A percentile compares a stretch with the other conserved stretches of the same genome.
Evolutionary conservation across 768 basidiomycete species (phyloP).

Genomic region (Tricholoma sp.): DNA sequence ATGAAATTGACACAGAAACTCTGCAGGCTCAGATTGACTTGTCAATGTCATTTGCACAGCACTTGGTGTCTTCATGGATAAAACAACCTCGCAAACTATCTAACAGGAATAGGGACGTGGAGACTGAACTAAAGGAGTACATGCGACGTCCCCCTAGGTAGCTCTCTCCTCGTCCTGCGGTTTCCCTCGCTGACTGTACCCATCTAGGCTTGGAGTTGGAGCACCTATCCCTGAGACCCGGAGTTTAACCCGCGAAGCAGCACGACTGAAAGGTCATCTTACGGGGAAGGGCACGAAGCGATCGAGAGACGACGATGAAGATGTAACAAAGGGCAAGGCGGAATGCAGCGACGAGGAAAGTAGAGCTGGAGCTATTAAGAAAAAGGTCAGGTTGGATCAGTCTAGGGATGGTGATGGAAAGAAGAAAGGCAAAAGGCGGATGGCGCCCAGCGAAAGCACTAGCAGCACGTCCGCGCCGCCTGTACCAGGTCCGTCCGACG

Average conservation of each 20-base stretch:
- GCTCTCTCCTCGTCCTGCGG: conserved; percentile 6
- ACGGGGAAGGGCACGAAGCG: conserved; percentile 46
- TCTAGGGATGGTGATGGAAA: conserved; percentile 44
- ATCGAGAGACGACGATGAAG: conserved; percentile 35
- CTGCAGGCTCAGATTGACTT: conserved; percentile 82
- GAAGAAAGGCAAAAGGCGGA: conserved; percentile 35
- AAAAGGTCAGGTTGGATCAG: conserved; percentile 55
- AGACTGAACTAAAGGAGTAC: conserved; percentile 60
- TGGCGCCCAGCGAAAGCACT: conserved; percentile 1
- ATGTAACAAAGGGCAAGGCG: conserved; percentile 17
- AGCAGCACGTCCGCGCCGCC: background rate
- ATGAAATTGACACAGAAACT: conserved; percentile 58
- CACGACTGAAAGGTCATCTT: conserved; percentile 58
- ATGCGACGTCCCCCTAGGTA: conserved; percentile 71
- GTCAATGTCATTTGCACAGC: conserved; percentile 71
- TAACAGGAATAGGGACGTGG: conserved; percentile 32
- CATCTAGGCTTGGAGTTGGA: conserved; percentile 67
- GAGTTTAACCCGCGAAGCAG: conserved; percentile 45
- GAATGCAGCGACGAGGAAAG: conserved; percentile 50
- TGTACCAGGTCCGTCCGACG: background rate
- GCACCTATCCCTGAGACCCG: conserved; percentile 50
- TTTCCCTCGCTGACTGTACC: conserved; percentile 6
- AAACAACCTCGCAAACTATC: conserved; percentile 43
- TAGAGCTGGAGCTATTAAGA: conserved; percentile 51
- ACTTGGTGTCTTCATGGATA: conserved; percentile 75